These are phyloP conservation scores for Medicago ruthenica DNA, from an alignment of 306 rosid species.

Conservation along the genomic window DNA sequence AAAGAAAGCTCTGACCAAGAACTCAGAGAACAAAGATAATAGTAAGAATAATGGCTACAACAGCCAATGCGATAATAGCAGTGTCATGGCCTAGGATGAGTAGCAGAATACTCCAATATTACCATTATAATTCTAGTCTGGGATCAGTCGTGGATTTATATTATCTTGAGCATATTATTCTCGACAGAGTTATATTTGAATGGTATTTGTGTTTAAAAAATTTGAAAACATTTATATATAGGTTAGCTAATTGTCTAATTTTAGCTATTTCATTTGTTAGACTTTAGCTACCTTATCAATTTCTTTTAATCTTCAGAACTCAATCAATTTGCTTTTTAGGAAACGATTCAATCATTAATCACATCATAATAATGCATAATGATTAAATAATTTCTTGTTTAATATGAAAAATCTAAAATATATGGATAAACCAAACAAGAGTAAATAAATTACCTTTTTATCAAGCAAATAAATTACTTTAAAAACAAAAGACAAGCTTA, in stretches of 20 bases:
- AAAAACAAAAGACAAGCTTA: constrained; percentile 9
- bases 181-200: not conserved
- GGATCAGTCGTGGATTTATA: constrained; percentile 1
- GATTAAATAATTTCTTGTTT: constrained; percentile 1
- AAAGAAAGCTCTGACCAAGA: constrained; percentile 72
- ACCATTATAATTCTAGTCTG: constrained; percentile 24
- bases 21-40: constrained; percentile 50
- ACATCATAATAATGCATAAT: not conserved
- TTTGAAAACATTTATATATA: not conserved
- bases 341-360: not conserved
- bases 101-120: not conserved
- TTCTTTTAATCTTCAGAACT: not conserved
- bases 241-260: constrained; percentile 2
- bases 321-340: not conserved
- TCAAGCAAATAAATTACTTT: not conserved
- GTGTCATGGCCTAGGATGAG: not conserved
- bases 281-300: not conserved
- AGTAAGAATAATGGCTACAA: constrained; percentile 38
- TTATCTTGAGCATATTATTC: constrained; percentile 7
- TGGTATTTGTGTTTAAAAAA: not conserved
- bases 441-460: not conserved
- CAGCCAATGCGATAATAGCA: not conserved
- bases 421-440: constrained; percentile 3
- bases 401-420: constrained; percentile 6
- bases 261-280: constrained; percentile 13